Percentiles rank a stretch among this genome's conserved stretches.
Evolutionary conservation across 2,329 filamentous ascomycete genomes (phyloP).

Genomic region (Fusarium nygamai): DNA sequence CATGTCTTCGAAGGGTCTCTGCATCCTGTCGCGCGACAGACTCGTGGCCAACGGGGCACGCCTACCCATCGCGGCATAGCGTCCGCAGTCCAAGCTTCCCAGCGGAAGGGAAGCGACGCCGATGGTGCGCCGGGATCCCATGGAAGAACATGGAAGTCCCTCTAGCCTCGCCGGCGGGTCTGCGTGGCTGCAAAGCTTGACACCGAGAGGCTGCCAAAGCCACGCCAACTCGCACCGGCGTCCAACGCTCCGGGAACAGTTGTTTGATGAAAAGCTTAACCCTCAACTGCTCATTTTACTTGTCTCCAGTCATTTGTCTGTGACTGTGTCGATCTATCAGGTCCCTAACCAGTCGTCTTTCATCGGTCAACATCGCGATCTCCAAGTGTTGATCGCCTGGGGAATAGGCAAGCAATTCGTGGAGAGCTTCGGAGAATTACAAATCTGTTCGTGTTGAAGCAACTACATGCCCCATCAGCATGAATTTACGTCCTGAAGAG

Average conservation of each 20-base stretch:
- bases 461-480: neutral
- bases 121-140: slow-evolving; percentile 29
- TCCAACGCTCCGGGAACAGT: slow-evolving; percentile 34
- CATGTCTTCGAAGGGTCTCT: neutral
- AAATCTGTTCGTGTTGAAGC: neutral
- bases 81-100: slow-evolving; percentile 36
- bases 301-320: slow-evolving; percentile 17
- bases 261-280: slow-evolving; percentile 34
- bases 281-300: slow-evolving; percentile 36
- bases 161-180: slow-evolving; percentile 26
- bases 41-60: slow-evolving; percentile 38
- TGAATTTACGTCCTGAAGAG: neutral
- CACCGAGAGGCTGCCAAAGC: slow-evolving; percentile 24
- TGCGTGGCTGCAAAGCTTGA: slow-evolving; percentile 20
- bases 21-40: slow-evolving; percentile 11
- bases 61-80: slow-evolving; percentile 39
- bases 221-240: slow-evolving; percentile 27
- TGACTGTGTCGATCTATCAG: slow-evolving; percentile 27
- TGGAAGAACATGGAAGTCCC: slow-evolving; percentile 40
- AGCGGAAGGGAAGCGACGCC: slow-evolving; percentile 41
- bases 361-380: slow-evolving; percentile 32
- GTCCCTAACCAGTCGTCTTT: slow-evolving; percentile 5
- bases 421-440: slow-evolving; percentile 16
- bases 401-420: slow-evolving; percentile 11
- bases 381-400: slow-evolving; percentile 6